Conservation (phyloP, 306 rosid species). For the Dryas alaskensis region DNA sequence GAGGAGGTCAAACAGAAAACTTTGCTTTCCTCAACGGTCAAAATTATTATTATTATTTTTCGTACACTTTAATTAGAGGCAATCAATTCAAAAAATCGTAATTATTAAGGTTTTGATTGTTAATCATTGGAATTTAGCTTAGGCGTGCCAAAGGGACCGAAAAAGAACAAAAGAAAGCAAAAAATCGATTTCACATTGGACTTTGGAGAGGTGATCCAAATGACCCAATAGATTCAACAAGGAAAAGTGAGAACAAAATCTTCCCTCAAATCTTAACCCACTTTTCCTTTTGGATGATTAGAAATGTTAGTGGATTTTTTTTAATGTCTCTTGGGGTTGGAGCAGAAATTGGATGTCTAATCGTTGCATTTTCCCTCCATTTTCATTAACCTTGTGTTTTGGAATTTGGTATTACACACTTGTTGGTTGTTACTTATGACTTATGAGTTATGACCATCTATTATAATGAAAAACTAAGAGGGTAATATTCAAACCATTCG, state of each 20-base stretch:
- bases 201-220: background rate
- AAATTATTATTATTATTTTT: background rate
- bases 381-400: background rate
- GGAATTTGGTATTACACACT: too few relatives aligned
- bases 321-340: background rate
- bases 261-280: constrained; percentile 19
- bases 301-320: constrained; percentile 2
- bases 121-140: constrained; percentile 30
- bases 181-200: background rate
- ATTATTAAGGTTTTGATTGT: constrained; percentile 8
- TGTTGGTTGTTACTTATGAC: too few relatives aligned
- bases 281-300: constrained; percentile 13
- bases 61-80: constrained; percentile 17
- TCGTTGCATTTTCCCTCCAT: background rate
- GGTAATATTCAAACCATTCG: too few relatives aligned
- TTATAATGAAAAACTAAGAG: too few relatives aligned
- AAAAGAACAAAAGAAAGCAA: background rate
- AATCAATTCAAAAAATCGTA: constrained; percentile 17
- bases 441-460: too few relatives aligned
- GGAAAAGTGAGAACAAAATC: constrained; percentile 21
- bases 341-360: background rate
- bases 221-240: background rate
- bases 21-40: background rate
- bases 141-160: constrained; percentile 31
- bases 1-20: constrained; percentile 18